Percentiles rank a stretch among this genome's conserved stretches.
Conservation (phyloP, 352 stramenopile genomes). For the Phytopythium boreale region DNA sequence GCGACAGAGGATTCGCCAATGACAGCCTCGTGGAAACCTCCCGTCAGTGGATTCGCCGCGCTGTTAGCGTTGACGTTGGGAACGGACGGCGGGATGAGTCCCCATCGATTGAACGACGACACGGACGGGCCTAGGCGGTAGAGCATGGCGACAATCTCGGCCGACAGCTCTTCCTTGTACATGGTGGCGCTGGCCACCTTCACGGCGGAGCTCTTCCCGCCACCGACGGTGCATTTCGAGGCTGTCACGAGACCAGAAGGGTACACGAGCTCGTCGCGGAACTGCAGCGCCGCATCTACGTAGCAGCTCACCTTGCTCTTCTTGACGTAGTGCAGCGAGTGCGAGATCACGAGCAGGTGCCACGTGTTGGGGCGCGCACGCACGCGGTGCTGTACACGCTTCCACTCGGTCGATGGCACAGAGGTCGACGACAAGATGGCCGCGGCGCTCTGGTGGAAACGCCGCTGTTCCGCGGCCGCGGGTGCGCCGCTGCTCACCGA, state of each 20-base stretch:
- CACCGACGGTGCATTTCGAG: conserved; percentile 71
- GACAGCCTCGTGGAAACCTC: conserved; percentile 46
- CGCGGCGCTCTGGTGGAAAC: conserved; percentile 24
- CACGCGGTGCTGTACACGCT: conserved; percentile 48
- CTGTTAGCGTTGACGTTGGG: conserved; percentile 12
- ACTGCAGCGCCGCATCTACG: conserved; percentile 58
- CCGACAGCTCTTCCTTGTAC: conserved; percentile 75
- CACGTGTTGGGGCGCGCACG: conserved; percentile 35
- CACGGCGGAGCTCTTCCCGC: conserved; percentile 27
- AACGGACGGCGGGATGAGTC: conserved; percentile 16
- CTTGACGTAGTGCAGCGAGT: conserved; percentile 84
- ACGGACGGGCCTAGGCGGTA: conserved; percentile 57
- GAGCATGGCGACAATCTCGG: conserved; percentile 50
- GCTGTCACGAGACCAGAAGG: conserved; percentile 68
- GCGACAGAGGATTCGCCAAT: conserved; percentile 39
- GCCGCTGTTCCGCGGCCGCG: conserved; percentile 12
- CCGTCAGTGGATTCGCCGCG: conserved; percentile 29
- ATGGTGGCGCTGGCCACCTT: conserved; percentile 73
- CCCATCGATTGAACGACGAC: conserved; percentile 58
- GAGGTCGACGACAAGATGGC: conserved; percentile 34
- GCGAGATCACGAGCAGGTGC: conserved; percentile 72
- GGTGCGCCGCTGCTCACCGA: conserved; percentile 58
- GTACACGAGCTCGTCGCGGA: conserved; percentile 75
- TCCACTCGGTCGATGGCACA: conserved; percentile 43
- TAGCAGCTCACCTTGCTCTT: conserved; percentile 82